A percentile compares a stretch with the other conserved stretches of the same genome.
phyloP scores from a whole-genome alignment of 2,329 filamentous ascomycete species.

The Fusarium keratoplasticum region DNA sequence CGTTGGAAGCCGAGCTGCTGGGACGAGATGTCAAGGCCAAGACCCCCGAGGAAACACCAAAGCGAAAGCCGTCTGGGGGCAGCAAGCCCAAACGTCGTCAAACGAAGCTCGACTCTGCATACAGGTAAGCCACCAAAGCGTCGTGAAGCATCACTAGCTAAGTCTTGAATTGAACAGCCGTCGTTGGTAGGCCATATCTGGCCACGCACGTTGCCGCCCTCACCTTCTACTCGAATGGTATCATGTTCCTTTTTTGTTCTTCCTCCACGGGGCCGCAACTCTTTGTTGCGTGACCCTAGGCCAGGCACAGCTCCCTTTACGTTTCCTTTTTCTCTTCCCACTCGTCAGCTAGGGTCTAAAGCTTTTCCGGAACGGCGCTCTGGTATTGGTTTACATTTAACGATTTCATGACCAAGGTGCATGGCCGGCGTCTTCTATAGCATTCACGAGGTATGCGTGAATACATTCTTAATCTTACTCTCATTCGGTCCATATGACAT shows the following conservation, averaged over 20 bases:
- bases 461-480: conserved; percentile 43
- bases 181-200: conserved; percentile 47
- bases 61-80: conserved; percentile 35
- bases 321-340: conserved; percentile 1
- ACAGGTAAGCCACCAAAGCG: conserved; percentile 45
- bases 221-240: conserved; percentile 21
- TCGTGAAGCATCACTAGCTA: conserved; percentile 11
- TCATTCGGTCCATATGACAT: conserved; percentile 14
- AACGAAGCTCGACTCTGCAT: conserved; percentile 52
- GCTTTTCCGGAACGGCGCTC: conserved; percentile 37
- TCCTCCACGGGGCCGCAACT: conserved; percentile 12
- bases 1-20: conserved; percentile 53
- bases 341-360: conserved; percentile 13
- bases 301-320: conserved; percentile 32
- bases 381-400: conserved; percentile 37
- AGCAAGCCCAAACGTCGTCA: conserved; percentile 48
- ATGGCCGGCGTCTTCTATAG: conserved; percentile 46
- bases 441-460: conserved; percentile 50
- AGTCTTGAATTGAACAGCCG: conserved; percentile 42
- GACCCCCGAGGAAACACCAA: conserved; percentile 40
- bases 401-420: conserved; percentile 46
- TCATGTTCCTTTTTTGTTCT: conserved; percentile 20
- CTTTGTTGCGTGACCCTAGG: conserved; percentile 27
- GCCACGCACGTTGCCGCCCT: not conserved
- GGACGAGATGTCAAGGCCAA: conserved; percentile 49